A percentile compares a stretch with the other conserved stretches of the same genome.
Conservation (phyloP, 768 basidiomycete genomes). For the Galerina marginata region DNA sequence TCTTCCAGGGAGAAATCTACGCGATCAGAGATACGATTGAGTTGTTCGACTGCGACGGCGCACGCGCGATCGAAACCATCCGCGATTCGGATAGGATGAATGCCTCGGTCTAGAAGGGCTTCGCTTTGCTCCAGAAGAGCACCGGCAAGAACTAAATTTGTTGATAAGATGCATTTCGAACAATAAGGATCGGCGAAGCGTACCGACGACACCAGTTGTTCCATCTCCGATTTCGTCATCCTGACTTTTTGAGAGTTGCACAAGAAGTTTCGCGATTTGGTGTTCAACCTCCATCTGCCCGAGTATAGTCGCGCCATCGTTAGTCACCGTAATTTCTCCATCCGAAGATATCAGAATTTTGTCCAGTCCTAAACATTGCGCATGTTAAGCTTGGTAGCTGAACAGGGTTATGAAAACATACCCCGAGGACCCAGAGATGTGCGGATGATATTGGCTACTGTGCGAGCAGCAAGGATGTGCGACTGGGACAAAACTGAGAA, state of each 20-base stretch:
- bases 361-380: conserved; percentile 71
- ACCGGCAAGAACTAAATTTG: conserved; percentile 85
- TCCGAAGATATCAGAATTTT: conserved; percentile 95
- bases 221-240: conserved; percentile 99
- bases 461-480: conserved; percentile 94
- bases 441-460: conserved; percentile 92
- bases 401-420: conserved; percentile 30
- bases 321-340: conserved; percentile 99
- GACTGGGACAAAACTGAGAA: conserved; percentile 50
- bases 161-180: conserved; percentile 4
- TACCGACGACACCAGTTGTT: conserved; percentile 98
- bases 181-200: conserved; percentile 36
- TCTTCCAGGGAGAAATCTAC: conserved; percentile 85
- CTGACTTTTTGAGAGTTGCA: conserved; percentile 96
- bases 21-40: conserved; percentile 89
- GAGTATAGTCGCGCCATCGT: conserved; percentile 98
- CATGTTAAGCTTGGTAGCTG: conserved; percentile 1
- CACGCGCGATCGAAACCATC: conserved; percentile 99
- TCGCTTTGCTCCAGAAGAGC: conserved; percentile 95
- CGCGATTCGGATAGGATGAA: conserved; percentile 98
- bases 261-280: conserved; percentile 97
- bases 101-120: conserved; percentile 95
- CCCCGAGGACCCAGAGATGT: conserved; percentile 96
- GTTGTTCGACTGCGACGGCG: conserved; percentile 83
- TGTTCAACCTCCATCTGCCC: conserved; percentile 99